Evolutionary conservation across 1,284 basidiomycete species (phyloP), one percentile per base, ranked within the genome.

Genomic region (Melampsora abietis-canadensis): DNA sequence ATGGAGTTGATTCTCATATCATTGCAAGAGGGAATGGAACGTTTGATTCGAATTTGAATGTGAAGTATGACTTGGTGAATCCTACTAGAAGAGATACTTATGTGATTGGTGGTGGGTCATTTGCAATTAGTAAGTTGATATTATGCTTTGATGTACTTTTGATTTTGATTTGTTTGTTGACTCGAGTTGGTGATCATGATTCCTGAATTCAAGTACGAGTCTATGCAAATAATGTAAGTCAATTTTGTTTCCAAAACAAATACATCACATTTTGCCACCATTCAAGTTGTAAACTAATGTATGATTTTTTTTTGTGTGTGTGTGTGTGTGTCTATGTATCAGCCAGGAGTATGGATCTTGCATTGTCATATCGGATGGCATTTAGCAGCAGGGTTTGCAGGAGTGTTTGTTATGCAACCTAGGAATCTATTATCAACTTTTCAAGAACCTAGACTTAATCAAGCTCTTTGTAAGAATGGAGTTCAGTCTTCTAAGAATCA

Each of bases 381-480:
- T 61, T 66, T 80, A 14, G 77, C 77, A 0, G 76, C 77, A 15
- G 79, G 79, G 0, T 70, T 80, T 76, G 79, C 79, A 73, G 79
- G 78, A 0, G 78, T 78, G 21, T 76, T 80, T 6, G 78, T 76
- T n/a, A 76, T 80, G 44, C 79, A 80, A 68, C 79, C 79, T n/a
- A n/a, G n/a, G 19, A 68, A 76, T 19, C 78, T 75, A 47, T 65
- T 80, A 19, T 51, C 74, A 48, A 30, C 76, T 47, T 37, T 78
- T 54, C 48, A 66, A 60, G 77, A 77, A 59, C 70, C 68, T 47
- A 66, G 74, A 24, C 70, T 73, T 37, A 78, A 78, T 24, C 75
- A 77, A 48, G 74, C 77, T 54, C 74, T 78, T 46, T 79, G 78
- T 34, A 40, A 40, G 10, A 76, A 76, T 0, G 67, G 27, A 1